Evolutionary conservation across 2,329 filamentous ascomycete genomes (phyloP), one percentile per base, ranked within the genome.

Genomic region (Penicillium occitanis): DNA sequence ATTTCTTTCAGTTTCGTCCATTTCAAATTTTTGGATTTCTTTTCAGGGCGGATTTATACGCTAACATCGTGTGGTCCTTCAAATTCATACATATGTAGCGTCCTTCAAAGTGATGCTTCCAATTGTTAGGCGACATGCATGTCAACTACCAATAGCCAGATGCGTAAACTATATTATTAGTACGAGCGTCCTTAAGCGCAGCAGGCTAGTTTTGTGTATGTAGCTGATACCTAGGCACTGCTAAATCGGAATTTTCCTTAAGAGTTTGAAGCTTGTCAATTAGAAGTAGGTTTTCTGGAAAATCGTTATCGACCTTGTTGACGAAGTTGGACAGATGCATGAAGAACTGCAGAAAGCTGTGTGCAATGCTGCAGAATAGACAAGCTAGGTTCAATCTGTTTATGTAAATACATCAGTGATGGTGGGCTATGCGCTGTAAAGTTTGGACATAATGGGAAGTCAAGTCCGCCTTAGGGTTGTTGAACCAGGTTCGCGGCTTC

Each of bases 31-130:
- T 37, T 22, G 5, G 4, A 7, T 11, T 6, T 35, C 33, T 35
- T 37, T 57, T 33, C 6, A 55, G 28, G 28, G 17, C 50, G 28
- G 28, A 19, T 55, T n/a, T 5, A 51, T 10, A 25, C n/a, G 35
- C 55, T 59, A 60, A 44, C 5, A 28, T 44, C 17, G 11, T 22
- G 33, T 44, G 22, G 22, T 60, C 40, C 37, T 44, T 33, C 14
- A 37, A 37, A 4, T 30, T 28, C 37, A 30, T 42, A 25, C 19
- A 19, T 28, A 28, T 11, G 22, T 44, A 60, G 35, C 14, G 19
- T 55, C 28, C 44, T 61, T 55, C 48, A 64, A 67, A 67, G 63
- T 67, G 66, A 67, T 67, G 66, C 66, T 67, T 61, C 66, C 58
- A 67, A 61, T 67, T 65, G 66, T 4, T 44, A 11, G 50, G 17